Conservation (phyloP, 2,329 filamentous ascomycete genomes). For the Fusarium udum region DNA sequence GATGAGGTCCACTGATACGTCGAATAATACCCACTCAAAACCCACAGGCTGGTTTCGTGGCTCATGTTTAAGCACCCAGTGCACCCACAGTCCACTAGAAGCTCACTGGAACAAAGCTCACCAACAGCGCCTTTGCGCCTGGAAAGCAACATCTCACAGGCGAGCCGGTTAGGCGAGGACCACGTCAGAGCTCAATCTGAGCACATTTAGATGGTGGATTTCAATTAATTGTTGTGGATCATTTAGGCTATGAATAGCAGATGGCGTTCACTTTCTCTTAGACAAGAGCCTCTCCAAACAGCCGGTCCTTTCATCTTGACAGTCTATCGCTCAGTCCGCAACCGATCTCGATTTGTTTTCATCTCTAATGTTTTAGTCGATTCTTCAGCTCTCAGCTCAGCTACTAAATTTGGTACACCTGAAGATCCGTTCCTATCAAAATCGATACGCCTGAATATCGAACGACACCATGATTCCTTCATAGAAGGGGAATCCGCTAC, state of each 20-base stretch:
- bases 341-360: slow-evolving; percentile 21
- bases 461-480: slow-evolving; percentile 15
- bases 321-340: background rate
- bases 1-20: slow-evolving; percentile 12
- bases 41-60: slow-evolving; percentile 12
- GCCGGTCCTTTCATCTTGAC: slow-evolving; percentile 10
- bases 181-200: slow-evolving; percentile 37
- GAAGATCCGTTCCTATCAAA: background rate
- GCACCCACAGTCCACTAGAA: slow-evolving; percentile 17
- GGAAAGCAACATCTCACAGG: slow-evolving; percentile 11
- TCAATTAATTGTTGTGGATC: slow-evolving; percentile 24
- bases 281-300: slow-evolving; percentile 12
- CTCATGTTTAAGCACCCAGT: slow-evolving; percentile 5
- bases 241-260: slow-evolving; percentile 25
- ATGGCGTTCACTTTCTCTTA: slow-evolving; percentile 9
- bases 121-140: background rate
- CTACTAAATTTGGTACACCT: slow-evolving; percentile 8
- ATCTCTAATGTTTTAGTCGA: slow-evolving; percentile 1
- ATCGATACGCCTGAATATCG: slow-evolving; percentile 14
- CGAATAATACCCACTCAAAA: slow-evolving; percentile 15
- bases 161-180: slow-evolving; percentile 26
- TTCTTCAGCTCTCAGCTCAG: background rate
- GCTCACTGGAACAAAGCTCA: slow-evolving; percentile 28
- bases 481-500: background rate
- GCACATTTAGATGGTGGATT: slow-evolving; percentile 5